Evolutionary conservation across 257 asterid species (phyloP).

Genomic region (Solanum neorickii): DNA sequence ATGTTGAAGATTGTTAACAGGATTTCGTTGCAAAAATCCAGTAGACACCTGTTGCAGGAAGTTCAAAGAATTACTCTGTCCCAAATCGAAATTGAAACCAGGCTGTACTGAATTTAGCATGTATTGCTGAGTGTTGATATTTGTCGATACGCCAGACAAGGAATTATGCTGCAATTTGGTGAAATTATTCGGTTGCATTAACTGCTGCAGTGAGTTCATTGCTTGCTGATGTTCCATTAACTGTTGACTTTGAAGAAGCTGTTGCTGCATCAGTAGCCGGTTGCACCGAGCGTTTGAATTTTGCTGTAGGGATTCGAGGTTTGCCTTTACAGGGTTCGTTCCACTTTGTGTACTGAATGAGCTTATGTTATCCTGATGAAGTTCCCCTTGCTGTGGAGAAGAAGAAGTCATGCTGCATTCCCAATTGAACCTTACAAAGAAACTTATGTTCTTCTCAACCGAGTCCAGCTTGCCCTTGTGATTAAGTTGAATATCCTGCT

Average conservation of each 20-base stretch:
- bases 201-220: constrained; percentile 30
- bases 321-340: constrained; percentile 39
- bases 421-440: constrained; percentile 50
- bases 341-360: constrained; percentile 32
- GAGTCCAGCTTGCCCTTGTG: constrained; percentile 53
- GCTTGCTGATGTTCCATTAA: constrained; percentile 46
- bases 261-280: constrained; percentile 16
- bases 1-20: constrained; percentile 57
- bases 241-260: constrained; percentile 48
- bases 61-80: constrained; percentile 53
- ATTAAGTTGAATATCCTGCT: constrained; percentile 40
- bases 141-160: constrained; percentile 33
- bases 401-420: constrained; percentile 51
- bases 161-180: constrained; percentile 54
- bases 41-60: constrained; percentile 66
- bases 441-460: constrained; percentile 59
- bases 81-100: constrained; percentile 47
- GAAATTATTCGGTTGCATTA: constrained; percentile 27
- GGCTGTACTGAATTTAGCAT: constrained; percentile 50
- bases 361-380: constrained; percentile 26
- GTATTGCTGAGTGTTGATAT: constrained; percentile 56
- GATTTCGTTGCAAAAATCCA: constrained; percentile 61
- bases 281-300: background rate
- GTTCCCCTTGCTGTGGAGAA: constrained; percentile 56
- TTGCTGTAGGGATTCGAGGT: constrained; percentile 42